Base-by-base conservation (phyloP, 306 rosid genomes). In the Canavalia gladiata region DNA sequence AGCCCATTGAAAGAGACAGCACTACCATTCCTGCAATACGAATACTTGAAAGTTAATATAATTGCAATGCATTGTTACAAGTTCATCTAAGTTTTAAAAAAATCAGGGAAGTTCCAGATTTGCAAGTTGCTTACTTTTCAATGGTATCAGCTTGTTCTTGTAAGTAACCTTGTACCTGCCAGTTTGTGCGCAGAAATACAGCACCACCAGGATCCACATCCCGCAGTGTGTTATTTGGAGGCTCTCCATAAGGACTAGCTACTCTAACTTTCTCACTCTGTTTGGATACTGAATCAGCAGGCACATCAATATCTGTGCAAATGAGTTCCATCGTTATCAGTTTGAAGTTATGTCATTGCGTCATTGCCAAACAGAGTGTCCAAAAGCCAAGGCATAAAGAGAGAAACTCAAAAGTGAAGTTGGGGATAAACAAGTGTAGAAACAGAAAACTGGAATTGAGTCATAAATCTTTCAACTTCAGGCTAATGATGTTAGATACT, bases 81-180 rank as follows among this genome's bases (percentile, higher is more conserved):
- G 71, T 63, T 64, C 34, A 34, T 41, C 68, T 9, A 13, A 41
- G 50, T 18, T 1, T 0, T 13, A 72, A 45, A 55, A 54, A 58
- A 64, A 54, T 28, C 29, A 50, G 64, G 11, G 43, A 69, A 75
- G 55, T 73, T 75, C 39, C 28, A 58, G 66, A 60, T 67, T 70
- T 81, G 7, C 55, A 35, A 11, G 77, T 68, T 75, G 33, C 87
- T 75, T 83, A 93, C 99, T 89, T 92, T 77, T 95, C 97, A 72
- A 95, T 89, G 74, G 86, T 87, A 79, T 93, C 96, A 86, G 99
- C 97, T 84, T 91, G 95, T 87, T 92, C 97, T 81, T 93, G 98
- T 55, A 95, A 84, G 89, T 89, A 95, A 42, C 99, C 97, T 87
- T 95, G 97, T 55, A 93, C 85, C 90, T 95, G 99, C 95, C 92